These are phyloP conservation scores for Kingdonia uniflora DNA, from an alignment of 164 flowering plant genomes.

Conservation along the genomic window DNA sequence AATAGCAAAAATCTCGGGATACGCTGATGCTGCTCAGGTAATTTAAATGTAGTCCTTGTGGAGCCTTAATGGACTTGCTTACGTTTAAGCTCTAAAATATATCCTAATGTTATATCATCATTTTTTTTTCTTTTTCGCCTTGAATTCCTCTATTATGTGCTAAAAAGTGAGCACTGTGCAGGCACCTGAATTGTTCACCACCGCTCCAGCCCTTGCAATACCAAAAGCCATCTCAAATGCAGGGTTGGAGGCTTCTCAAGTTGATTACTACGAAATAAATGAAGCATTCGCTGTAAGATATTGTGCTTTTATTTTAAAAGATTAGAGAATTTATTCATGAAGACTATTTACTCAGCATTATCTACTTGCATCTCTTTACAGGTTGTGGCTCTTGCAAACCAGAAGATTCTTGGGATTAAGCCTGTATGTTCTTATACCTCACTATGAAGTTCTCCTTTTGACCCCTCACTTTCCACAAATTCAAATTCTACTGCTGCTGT, in stretches of 20 bases:
- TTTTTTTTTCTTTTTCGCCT: not conserved
- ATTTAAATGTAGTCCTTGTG: not conserved
- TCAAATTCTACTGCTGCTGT: too few species aligned
- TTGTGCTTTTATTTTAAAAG: too few species aligned
- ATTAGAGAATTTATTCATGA: too few species aligned
- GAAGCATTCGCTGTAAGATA: too few species aligned
- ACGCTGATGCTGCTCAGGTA: constrained; percentile 98
- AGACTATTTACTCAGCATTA: too few species aligned
- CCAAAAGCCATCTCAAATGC: too few species aligned
- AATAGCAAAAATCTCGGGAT: constrained; percentile 69
- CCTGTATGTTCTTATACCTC: constrained; percentile 41
- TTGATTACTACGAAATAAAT: constrained; percentile 90
- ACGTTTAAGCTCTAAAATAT: too few species aligned
- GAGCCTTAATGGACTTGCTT: not conserved
- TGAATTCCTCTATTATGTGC: not conserved
- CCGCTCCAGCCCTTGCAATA: constrained; percentile 96
- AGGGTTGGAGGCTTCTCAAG: constrained; percentile 70
- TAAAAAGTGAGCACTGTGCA: constrained; percentile 21
- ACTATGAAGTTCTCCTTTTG: not conserved
- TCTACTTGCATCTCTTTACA: constrained; percentile 20
- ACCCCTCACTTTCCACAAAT: not conserved
- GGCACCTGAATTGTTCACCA: constrained; percentile 94
- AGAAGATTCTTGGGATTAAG: constrained; percentile 60
- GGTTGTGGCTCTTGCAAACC: constrained; percentile 96
- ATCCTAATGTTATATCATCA: too few species aligned